Evolutionary conservation across 2,329 filamentous ascomycete species (phyloP), one percentile per base, ranked within the genome.

Genomic region (Clonostachys rosea): DNA sequence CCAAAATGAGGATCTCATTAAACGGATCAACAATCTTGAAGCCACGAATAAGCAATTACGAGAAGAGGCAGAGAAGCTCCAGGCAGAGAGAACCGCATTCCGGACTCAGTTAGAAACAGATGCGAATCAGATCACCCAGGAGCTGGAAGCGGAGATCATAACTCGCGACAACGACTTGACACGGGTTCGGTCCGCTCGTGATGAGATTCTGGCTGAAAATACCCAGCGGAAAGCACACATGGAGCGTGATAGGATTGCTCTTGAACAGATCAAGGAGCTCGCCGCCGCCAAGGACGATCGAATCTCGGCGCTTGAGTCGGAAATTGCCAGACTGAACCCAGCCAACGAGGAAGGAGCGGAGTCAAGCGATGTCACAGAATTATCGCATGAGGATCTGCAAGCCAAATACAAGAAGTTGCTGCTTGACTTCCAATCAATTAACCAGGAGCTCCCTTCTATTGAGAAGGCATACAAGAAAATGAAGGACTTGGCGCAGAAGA

Each of bases 1-100:
- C 20, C 90, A 96, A 58, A 89, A 95, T 57, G 94, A 97, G 59
- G 92, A 97, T 56, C 81, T 95, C 9, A 90, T 96, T 56, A 92
- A 89, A 64, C 85, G 90, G 36, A 84, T 96, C 59, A 99, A 99
- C 64, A 85, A 92, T 57, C 70, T 97, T 13, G 92, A 97, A 66
- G 90, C 90, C 5, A 87, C 85, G 12, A 96, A 96, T 64, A 84
- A 87, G 50, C 85, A 91, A 54, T 67, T 97, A 33, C 83, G 87
- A 35, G 87, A 95, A 63, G 91, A 96, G 59, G 86, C 88, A 6
- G 86, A 92, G 58, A 95, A 87, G 62, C 72, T 91, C 44, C 89
- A 92, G 57, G 83, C 89, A 2, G 94, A 99, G 64, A 78, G 94
- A 47, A 91, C 89, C 5, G 76, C 84, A 11, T 96, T 91, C 63